Evolutionary conservation across 352 stramenopile genomes (phyloP).

Genomic region (Phytopythium delawarense): DNA sequence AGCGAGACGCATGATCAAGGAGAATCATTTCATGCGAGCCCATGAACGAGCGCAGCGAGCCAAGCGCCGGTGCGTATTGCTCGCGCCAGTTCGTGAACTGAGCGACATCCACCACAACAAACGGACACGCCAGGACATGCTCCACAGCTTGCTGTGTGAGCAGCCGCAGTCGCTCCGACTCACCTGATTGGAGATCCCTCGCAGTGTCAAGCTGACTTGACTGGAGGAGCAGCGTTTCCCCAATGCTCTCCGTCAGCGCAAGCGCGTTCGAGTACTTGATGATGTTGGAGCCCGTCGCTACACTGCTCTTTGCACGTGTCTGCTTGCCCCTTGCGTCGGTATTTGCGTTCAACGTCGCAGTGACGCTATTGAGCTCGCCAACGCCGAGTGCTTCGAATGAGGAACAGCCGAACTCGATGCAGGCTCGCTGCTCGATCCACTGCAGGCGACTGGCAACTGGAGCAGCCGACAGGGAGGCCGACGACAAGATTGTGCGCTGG

Average conservation of each 20-base stretch:
- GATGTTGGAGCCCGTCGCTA: conserved; percentile 8
- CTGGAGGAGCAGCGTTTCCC: neutral
- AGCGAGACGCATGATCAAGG: conserved; percentile 62
- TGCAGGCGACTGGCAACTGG: conserved; percentile 24
- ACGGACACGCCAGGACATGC: conserved; percentile 49
- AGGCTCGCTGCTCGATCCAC: conserved; percentile 26
- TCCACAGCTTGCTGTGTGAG: conserved; percentile 40
- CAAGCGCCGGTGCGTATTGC: conserved; percentile 54
- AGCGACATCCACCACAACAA: conserved; percentile 58
- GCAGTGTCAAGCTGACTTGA: neutral
- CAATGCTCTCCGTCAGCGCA: conserved; percentile 13
- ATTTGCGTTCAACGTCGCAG: conserved; percentile 3
- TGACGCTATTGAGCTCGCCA: conserved; percentile 15
- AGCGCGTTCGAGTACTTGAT: conserved; percentile 39
- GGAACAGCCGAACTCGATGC: conserved; percentile 21
- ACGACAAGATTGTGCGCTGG: conserved; percentile 16
- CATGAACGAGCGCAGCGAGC: conserved; percentile 61
- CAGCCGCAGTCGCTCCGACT: conserved; percentile 28
- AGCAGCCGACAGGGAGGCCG: conserved; percentile 16
- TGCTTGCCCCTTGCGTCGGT: neutral
- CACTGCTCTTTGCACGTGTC: neutral
- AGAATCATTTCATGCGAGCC: conserved; percentile 79
- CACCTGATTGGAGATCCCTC: conserved; percentile 28
- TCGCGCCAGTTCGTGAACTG: conserved; percentile 54
- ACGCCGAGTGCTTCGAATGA: conserved; percentile 17